Percentiles rank a stretch among this genome's conserved stretches.
phyloP scores from a whole-genome alignment of 495 filamentous ascomycete species.

The Hyaloscypha bicolor region DNA sequence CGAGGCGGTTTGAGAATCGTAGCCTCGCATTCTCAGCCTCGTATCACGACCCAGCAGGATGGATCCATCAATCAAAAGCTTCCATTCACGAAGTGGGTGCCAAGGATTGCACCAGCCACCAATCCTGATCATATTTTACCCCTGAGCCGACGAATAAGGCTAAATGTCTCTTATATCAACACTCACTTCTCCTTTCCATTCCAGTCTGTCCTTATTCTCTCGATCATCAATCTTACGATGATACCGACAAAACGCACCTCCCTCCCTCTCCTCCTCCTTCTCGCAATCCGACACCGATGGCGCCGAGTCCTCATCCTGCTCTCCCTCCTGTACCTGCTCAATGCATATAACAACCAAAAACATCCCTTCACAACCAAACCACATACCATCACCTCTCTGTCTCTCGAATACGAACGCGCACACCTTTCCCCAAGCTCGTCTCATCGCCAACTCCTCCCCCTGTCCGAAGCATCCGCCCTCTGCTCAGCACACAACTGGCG shows the following conservation, averaged over 20 bases:
- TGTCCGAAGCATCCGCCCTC: not conserved
- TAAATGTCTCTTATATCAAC: no score
- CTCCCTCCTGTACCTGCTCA: not conserved
- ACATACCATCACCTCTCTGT: conserved; percentile 9
- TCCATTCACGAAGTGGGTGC: no score
- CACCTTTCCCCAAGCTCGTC: not conserved
- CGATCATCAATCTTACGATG: not conserved
- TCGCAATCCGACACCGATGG: not conserved
- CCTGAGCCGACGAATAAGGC: no score
- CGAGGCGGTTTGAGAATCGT: not conserved
- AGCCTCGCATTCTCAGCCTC: not conserved
- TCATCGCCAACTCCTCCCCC: not conserved
- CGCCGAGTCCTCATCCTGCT: conserved; percentile 8
- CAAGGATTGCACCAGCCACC: no score
- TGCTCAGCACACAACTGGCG: conserved; percentile 4
- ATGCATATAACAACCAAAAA: not conserved
- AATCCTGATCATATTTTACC: no score
- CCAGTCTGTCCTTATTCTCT: not conserved
- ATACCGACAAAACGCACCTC: not conserved
- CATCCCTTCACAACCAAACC: conserved; percentile 1
- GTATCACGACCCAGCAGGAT: not conserved
- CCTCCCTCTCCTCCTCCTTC: not conserved
- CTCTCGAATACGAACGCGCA: conserved; percentile 3
- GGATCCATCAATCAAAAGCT: no score
- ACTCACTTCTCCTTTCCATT: no score